Conservation (phyloP, 2,329 filamentous ascomycete species). For the Triangularia setosa region DNA sequence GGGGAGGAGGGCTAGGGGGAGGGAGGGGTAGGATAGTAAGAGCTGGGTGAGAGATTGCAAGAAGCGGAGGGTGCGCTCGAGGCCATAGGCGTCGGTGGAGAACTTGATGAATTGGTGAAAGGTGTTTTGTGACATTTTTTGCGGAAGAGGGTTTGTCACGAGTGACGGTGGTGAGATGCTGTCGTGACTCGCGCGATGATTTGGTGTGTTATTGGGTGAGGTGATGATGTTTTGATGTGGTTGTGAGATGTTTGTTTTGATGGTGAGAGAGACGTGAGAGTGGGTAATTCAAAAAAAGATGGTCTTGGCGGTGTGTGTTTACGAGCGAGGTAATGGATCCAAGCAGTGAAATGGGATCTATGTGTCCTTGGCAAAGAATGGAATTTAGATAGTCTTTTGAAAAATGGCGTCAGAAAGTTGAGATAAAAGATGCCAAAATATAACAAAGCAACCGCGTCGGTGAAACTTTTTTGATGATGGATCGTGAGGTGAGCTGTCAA, state of each 20-base stretch:
- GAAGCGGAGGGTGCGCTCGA: slow-evolving; percentile 57
- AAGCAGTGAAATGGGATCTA: not conserved
- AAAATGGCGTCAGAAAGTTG: not conserved
- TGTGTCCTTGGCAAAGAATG: not conserved
- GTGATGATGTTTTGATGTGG: not conserved
- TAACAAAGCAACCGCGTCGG: not conserved
- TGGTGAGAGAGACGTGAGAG: not conserved
- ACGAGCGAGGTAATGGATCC: not conserved
- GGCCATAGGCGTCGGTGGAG: slow-evolving; percentile 40
- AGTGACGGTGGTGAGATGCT: not conserved
- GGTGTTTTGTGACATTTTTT: slow-evolving; percentile 6
- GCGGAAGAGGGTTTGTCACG: not conserved
- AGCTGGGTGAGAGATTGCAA: slow-evolving; percentile 46
- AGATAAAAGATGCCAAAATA: not conserved
- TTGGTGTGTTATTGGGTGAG: not conserved
- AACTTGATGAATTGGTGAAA: slow-evolving; percentile 38
- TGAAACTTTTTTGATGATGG: not conserved
- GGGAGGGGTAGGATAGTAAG: slow-evolving; percentile 32
- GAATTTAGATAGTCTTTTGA: not conserved
- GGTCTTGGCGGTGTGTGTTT: not conserved
- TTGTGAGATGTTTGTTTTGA: not conserved
- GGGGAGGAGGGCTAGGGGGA: slow-evolving; percentile 7
- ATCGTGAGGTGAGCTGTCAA: not conserved
- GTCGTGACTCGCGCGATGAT: not conserved
- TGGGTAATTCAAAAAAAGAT: not conserved